Evolutionary conservation across 805 yeast species (phyloP).

Genomic region (Yarrowia sp.): DNA sequence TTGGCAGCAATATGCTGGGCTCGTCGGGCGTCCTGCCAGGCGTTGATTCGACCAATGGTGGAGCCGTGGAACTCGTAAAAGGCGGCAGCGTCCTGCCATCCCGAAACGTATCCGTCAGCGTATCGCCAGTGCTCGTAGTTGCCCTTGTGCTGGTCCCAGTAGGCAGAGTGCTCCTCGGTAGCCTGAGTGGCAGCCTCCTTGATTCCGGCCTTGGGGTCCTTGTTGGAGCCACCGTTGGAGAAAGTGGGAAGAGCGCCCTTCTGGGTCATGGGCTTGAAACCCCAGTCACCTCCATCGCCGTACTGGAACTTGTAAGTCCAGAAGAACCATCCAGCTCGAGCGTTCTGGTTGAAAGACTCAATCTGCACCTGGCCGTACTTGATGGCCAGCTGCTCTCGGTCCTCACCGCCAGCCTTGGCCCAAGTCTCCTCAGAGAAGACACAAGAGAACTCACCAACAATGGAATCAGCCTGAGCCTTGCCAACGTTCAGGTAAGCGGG

Average conservation of each 20-base stretch:
- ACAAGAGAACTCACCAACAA: slow-evolving; percentile 90
- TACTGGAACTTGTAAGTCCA: slow-evolving; percentile 87
- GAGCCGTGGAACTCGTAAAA: slow-evolving; percentile 72
- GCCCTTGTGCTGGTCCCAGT: slow-evolving; percentile 67
- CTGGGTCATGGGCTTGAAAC: slow-evolving; percentile 72
- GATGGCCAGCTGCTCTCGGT: slow-evolving; percentile 55
- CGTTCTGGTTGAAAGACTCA: slow-evolving; percentile 49
- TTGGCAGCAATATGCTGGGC: slow-evolving; percentile 55
- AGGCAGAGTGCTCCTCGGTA: slow-evolving; percentile 51
- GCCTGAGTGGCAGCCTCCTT: slow-evolving; percentile 43
- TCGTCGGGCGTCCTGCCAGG: slow-evolving; percentile 65
- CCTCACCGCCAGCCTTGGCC: slow-evolving; percentile 47
- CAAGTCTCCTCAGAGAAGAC: slow-evolving; percentile 77
- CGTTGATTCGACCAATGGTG: slow-evolving; percentile 65
- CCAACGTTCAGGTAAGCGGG: slow-evolving; percentile 33
- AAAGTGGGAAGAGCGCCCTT: slow-evolving; percentile 52
- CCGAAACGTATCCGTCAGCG: slow-evolving; percentile 72
- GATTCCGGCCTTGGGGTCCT: slow-evolving; percentile 36
- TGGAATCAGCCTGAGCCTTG: slow-evolving; percentile 50
- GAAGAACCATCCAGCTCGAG: slow-evolving; percentile 73
- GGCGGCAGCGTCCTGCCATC: slow-evolving; percentile 67
- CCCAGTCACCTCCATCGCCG: slow-evolving; percentile 98
- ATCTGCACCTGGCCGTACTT: slow-evolving; percentile 62
- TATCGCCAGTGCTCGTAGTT: slow-evolving; percentile 80
- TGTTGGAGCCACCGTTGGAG: slow-evolving; percentile 34